These are phyloP conservation scores for Daldinia decipiens DNA, from an alignment of 495 filamentous ascomycete species.

Conservation along the genomic window DNA sequence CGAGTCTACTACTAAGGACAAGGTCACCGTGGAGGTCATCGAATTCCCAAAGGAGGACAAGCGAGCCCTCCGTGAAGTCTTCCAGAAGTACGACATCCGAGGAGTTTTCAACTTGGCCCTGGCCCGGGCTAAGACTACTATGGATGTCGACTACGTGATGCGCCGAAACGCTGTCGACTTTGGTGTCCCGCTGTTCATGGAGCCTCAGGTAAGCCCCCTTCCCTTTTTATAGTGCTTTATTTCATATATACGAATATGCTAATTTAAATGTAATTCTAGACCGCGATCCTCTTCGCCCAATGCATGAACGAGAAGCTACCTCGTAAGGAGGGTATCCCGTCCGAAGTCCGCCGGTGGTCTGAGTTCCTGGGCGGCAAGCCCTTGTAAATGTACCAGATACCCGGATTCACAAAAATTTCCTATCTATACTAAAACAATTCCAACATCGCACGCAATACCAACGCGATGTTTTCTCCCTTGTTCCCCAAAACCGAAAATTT, in stretches of 20 bases:
- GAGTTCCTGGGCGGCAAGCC: slow-evolving; percentile 93
- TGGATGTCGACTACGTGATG: slow-evolving; percentile 98
- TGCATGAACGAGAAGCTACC: slow-evolving; percentile 97
- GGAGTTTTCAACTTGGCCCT: slow-evolving; percentile 96
- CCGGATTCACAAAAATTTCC: background rate
- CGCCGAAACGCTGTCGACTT: slow-evolving; percentile 98
- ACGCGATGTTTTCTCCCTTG: background rate
- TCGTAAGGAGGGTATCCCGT: slow-evolving; percentile 79
- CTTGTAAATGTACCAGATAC: slow-evolving; percentile 66
- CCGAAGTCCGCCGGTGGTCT: slow-evolving; percentile 92
- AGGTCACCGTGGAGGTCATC: slow-evolving; percentile 83
- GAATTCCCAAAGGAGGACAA: slow-evolving; percentile 98
- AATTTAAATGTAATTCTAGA: slow-evolving; percentile 63
- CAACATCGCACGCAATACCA: background rate
- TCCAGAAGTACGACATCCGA: slow-evolving; percentile 94
- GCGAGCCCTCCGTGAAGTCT: slow-evolving; percentile 91
- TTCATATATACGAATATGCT: slow-evolving; percentile 33
- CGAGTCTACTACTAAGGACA: slow-evolving; percentile 72
- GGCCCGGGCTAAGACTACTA: slow-evolving; percentile 79
- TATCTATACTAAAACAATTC: background rate
- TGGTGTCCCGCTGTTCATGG: slow-evolving; percentile 97
- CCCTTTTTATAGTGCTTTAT: background rate
- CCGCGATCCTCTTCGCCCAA: slow-evolving; percentile 91
- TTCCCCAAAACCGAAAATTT: background rate
- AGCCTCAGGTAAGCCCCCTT: slow-evolving; percentile 83